Evolutionary conservation across 768 basidiomycete genomes (phyloP), one percentile per base, ranked within the genome.

Genomic region (Tephrocybe rancida): DNA sequence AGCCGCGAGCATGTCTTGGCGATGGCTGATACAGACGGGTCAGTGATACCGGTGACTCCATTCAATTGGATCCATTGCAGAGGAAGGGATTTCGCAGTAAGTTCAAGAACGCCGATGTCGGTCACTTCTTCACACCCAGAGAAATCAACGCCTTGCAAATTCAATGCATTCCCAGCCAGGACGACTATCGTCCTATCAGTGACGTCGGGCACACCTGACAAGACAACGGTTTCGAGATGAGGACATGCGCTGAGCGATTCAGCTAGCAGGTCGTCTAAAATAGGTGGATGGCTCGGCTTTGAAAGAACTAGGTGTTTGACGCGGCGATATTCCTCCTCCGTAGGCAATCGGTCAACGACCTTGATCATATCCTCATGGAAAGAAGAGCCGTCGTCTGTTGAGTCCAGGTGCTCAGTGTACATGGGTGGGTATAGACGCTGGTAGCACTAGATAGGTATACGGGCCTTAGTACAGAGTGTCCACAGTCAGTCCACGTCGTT

Each of bases 21-120:
- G 58, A 97, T 81, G 11, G 84, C 80, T 53, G 85, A 84, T 54
- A 96, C 77, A 30, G 77, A 76, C 9, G 75, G 70, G 61, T 80
- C 80, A 26, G 80, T 83, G 38, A 95, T 67, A n/a, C 79, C 78
- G 22, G 77, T 77, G 48, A 90, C 80, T 14, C 84, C 84, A 59
- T 83, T 87, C 52, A 96, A 70, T 61, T 86, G 86, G 53, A 95
- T 76, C 75, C 88, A 84, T 53, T 89, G 80, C 30, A 98, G 71
- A 18, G 84, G 77, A 22, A 83, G 83, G 19, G 84, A 85, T 57
- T 85, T 80, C 48, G 79, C 76, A 11, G 88, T 87, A 37, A 98
- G 67, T 51, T 87, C 86, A 51, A 85, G 70, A 53, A 97, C 72
- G 3, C 86, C 87, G n/a, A 83, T 78, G 63, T 95, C 92, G 16